Evolutionary conservation across 2,329 filamentous ascomycete species (phyloP).

Genomic region (Talaromyces sp.): DNA sequence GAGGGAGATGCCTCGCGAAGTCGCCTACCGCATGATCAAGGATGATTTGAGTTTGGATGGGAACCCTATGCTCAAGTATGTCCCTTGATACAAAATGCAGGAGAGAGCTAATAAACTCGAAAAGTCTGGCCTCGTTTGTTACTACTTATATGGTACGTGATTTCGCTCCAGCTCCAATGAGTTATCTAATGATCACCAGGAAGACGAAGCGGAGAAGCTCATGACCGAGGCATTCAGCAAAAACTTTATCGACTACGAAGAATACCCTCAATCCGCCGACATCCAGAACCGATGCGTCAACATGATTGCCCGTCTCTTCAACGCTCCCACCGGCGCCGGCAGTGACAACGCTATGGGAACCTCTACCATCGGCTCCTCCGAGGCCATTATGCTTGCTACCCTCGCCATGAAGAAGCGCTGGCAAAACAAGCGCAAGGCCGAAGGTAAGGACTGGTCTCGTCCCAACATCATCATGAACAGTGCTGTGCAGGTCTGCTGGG

Average conservation of each 20-base stretch:
- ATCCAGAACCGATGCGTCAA: constrained; percentile 90
- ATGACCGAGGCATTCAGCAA: constrained; percentile 91
- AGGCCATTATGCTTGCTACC: constrained; percentile 54
- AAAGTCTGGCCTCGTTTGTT: constrained; percentile 87
- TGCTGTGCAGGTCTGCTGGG: constrained; percentile 96
- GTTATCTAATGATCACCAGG: constrained; percentile 46
- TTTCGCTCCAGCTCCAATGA: neutral
- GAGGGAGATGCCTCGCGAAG: constrained; percentile 79
- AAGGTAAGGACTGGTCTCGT: constrained; percentile 72
- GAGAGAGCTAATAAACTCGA: constrained; percentile 2
- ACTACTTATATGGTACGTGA: constrained; percentile 84
- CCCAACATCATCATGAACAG: constrained; percentile 96
- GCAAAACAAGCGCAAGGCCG: constrained; percentile 80
- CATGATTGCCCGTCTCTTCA: constrained; percentile 87
- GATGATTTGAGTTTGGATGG: constrained; percentile 90
- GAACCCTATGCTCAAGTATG: constrained; percentile 70
- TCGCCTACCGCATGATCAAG: constrained; percentile 97
- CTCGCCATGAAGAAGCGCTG: constrained; percentile 95
- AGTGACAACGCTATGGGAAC: constrained; percentile 72
- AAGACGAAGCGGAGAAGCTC: constrained; percentile 92
- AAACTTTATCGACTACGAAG: constrained; percentile 91
- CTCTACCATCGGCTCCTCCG: constrained; percentile 82
- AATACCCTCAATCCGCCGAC: constrained; percentile 75
- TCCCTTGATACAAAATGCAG: constrained; percentile 2
- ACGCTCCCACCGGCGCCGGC: constrained; percentile 61